phyloP scores from a whole-genome alignment of 805 yeast genomes.

The Ogataea saltuana region DNA sequence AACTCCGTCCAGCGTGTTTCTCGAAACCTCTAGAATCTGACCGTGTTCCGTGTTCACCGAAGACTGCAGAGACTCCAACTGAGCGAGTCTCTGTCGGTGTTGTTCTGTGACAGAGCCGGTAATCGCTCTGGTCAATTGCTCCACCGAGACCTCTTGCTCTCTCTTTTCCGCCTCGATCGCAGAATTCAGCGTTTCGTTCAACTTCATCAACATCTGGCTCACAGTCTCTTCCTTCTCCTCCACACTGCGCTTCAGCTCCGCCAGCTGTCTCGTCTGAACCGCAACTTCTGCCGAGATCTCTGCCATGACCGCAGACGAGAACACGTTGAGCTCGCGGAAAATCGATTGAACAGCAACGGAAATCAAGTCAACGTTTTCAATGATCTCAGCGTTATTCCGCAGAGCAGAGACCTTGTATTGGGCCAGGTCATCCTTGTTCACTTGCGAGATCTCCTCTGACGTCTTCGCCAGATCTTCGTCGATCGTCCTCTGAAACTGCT shows the following conservation, averaged over 20 bases:
- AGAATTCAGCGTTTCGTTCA: neutral
- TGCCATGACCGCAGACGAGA: neutral
- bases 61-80: neutral
- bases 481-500: slow-evolving; percentile 2
- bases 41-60: neutral
- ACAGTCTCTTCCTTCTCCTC: neutral
- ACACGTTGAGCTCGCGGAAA: neutral
- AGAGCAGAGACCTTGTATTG: neutral
- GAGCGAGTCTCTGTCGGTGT: neutral
- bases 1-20: neutral
- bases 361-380: neutral
- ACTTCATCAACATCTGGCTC: neutral
- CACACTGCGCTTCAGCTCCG: neutral
- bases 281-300: neutral
- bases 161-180: slow-evolving; percentile 5
- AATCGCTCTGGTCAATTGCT: neutral
- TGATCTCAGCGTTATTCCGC: neutral
- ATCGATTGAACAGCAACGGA: neutral
- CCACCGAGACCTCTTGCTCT: neutral
- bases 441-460: slow-evolving; percentile 1
- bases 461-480: slow-evolving; percentile 4
- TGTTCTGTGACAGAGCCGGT: neutral
- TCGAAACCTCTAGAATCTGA: neutral
- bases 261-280: neutral
- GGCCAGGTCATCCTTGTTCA: slow-evolving; percentile 3